A percentile compares a stretch with the other conserved stretches of the same genome.
Conservation (phyloP, 345 rosid genomes). For the Eucalyptus camaldulensis region DNA sequence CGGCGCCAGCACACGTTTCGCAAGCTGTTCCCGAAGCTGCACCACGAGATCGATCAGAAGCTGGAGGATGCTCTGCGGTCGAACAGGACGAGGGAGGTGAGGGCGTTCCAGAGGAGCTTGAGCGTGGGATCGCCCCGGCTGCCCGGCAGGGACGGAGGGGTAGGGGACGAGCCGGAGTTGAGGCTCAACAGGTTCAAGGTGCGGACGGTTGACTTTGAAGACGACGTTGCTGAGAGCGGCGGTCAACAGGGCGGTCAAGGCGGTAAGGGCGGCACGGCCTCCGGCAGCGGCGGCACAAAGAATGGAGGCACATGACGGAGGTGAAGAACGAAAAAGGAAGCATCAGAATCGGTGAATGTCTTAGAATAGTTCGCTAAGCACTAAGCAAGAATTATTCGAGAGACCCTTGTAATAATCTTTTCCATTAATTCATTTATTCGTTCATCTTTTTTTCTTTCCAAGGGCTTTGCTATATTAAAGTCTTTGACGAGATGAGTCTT, state of each 20-base stretch:
- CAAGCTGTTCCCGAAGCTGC: constrained; percentile 6
- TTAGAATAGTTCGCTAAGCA: background rate
- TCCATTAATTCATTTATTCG: background rate
- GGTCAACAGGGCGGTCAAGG: background rate
- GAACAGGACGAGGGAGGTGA: background rate
- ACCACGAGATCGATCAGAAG: background rate
- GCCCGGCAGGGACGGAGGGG: background rate
- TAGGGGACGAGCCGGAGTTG: background rate
- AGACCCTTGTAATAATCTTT: background rate
- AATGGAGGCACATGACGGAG: background rate
- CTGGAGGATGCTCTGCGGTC: background rate
- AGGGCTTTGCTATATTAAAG: background rate
- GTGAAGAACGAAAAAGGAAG: background rate
- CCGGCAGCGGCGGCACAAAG: background rate
- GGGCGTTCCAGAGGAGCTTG: background rate
- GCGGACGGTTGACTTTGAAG: background rate
- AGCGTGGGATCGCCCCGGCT: background rate
- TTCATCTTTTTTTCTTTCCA: background rate
- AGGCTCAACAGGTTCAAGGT: background rate
- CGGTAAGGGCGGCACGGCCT: background rate
- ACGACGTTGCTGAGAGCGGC: background rate
- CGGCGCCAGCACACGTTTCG: constrained; percentile 6
- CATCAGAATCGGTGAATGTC: background rate
- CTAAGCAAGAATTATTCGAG: background rate
- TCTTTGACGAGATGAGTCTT: background rate